Conservation (phyloP, 2,329 filamentous ascomycete species). For the Orbilia brochopaga region DNA sequence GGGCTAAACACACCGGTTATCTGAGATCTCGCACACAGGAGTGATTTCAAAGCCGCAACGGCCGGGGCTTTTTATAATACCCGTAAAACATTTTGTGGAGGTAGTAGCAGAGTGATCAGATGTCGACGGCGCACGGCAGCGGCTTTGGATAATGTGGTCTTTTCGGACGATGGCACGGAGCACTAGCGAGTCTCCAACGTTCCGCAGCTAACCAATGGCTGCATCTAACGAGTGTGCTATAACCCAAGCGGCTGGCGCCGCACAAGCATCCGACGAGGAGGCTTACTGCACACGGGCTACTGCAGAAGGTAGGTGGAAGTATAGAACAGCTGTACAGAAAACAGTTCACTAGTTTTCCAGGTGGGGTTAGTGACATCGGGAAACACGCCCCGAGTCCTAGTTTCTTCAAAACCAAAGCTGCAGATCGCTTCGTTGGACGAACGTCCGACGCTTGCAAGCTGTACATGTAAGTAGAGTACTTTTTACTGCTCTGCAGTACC, state of each 20-base stretch:
- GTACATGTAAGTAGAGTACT: no score
- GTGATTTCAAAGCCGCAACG: neutral
- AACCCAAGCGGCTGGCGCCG: neutral
- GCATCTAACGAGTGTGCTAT: neutral
- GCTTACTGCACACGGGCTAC: neutral
- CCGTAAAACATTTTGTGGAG: neutral
- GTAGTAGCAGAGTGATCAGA: neutral
- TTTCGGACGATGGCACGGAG: neutral
- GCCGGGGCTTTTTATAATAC: neutral
- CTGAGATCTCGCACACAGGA: slow-evolving; percentile 23
- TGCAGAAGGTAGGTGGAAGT: neutral
- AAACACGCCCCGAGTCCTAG: no score
- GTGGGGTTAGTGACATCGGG: neutral
- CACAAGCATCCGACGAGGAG: neutral
- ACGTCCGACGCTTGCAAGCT: no score
- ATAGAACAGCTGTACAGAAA: neutral
- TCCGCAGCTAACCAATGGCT: neutral
- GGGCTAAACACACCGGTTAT: slow-evolving; percentile 30
- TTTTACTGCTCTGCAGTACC: no score
- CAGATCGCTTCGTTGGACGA: no score
- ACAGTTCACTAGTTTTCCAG: neutral
- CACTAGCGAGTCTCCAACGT: neutral
- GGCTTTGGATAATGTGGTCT: neutral
- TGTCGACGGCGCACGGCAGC: neutral
- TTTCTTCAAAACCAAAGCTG: no score